Base-by-base conservation (phyloP, 73 alveolate genomes). In the Symbiodinium pilosum region DNA sequence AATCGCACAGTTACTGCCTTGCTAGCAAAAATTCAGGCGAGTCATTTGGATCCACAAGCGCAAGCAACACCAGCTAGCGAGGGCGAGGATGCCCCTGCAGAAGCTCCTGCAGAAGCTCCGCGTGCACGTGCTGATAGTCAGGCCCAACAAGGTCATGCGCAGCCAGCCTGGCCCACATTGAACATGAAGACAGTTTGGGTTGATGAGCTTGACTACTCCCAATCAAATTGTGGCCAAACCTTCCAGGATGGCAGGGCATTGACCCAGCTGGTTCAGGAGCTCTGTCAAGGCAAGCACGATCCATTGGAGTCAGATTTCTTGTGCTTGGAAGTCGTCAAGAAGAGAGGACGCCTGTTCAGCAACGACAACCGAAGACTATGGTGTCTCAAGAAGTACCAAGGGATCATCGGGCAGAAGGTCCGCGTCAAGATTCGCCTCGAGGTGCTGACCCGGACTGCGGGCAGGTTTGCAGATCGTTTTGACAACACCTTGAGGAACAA, bases 211-310 rank as follows among this genome's bases (percentile, higher is more conserved):
- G 20, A 0, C 36, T 32, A 38, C 42, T 30, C 42, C 26, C 44
- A 73, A 28, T 24, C 14, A 32, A 32, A 28, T 32, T 54, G 86
- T 73, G 86, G 86, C 28, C 28, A 12, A 0, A 6, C 0, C 44
- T 73, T 73, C 86, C 3, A 9, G 26, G 86, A 73, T 28, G 86
- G 86, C 40, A 38, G 86, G 26, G 18, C 40, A 24, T 24, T 73
- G 5, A 26, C 24, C 26, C 86, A 73, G 86, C 21, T 73, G n/a
- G 86, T 73, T n/a, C 43, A n/a, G 44, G 86, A 73, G 86, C 42
- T 73, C 43, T 26, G 6, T 24, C 43, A n/a, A 73, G 86, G 86
- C 24, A 73, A 30, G 86, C 86, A 73, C 86, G 86, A 73, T 73
- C 86, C 86, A 16, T 38, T 73, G 44, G n/a, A 26, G n/a, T 73